Evolutionary conservation across 768 basidiomycete genomes (phyloP), one percentile per base, ranked within the genome.

Genomic region (Panaeolus papilionaceus): DNA sequence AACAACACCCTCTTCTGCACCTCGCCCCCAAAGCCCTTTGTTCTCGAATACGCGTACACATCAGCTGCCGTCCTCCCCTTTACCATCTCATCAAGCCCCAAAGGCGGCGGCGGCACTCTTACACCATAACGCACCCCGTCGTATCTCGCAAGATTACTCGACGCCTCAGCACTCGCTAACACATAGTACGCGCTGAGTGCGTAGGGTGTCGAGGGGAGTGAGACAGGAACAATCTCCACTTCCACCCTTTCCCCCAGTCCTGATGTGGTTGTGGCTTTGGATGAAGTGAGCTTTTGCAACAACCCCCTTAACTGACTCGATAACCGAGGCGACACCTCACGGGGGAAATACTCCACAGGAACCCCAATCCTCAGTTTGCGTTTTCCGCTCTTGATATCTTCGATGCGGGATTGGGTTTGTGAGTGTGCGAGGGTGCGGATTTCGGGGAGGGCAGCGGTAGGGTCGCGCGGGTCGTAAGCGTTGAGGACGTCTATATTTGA

Each of bases 171-270:
- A 68, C 90, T 93, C 1, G 97, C 93, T 16, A 99, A 85, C n/a
- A 98, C 93, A 74, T 98, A 99, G 81, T 99, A 99, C 12, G 95
- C 92, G 65, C 95, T 94, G 4, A 99, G 83, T 0, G 94, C 93
- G 73, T 92, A 92, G 0, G 79, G 75, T 12, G 82, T 85, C 28
- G 78, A 81, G 18, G 94, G 92, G 11, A 98, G 81, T 9, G 91
- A 91, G 0, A 98, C 89, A 0, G 94, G 85, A 0, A 88, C 77
- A 38, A 98, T 72, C 0, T 80, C 54, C 3, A 58, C 20, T 20
- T 9, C 47, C 47, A 23, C 33, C 16, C 6, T n/a, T n/a, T n/a
- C n/a, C n/a, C n/a, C n/a, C n/a, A n/a, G n/a, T n/a, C n/a, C n/a
- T n/a, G n/a, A n/a, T n/a, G n/a, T 14, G 4, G 33, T 33, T 23